These are phyloP conservation scores for Epichloe gansuensis DNA, from an alignment of 2,329 filamentous ascomycete species.

Conservation along the genomic window DNA sequence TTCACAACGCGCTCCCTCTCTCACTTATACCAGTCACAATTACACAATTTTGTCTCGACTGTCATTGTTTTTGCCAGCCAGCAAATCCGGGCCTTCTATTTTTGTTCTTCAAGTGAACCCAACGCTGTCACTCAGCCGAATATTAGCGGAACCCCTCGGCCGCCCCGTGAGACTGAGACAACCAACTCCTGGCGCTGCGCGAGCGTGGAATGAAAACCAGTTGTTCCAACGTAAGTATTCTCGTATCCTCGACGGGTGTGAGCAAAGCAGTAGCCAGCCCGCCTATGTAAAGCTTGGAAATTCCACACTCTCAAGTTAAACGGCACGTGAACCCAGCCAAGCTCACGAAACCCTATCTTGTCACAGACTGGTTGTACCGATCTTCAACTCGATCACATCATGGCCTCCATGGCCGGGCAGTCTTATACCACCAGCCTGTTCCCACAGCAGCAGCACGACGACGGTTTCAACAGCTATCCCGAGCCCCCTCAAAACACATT, in stretches of 20 bases:
- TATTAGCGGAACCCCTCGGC: not conserved
- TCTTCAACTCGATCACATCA: not conserved
- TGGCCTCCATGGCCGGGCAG: constrained; percentile 3
- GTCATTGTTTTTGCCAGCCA: not conserved
- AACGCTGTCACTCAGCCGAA: not conserved
- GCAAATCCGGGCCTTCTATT: not conserved
- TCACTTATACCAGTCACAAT: not conserved
- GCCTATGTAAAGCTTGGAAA: not conserved
- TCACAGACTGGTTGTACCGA: not conserved
- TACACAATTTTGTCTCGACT: not conserved
- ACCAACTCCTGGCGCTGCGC: not conserved
- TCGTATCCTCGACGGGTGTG: not conserved
- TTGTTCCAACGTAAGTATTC: not conserved
- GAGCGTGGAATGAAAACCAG: not conserved
- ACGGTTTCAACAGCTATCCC: constrained; percentile 33
- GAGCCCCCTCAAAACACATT: constrained; percentile 28
- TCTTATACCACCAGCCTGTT: constrained; percentile 1
- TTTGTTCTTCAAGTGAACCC: not conserved
- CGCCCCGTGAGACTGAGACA: not conserved
- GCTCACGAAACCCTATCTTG: not conserved
- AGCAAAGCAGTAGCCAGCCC: too few relatives aligned
- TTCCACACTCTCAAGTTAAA: not conserved
- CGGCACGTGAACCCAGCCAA: not conserved
- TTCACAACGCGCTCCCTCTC: not conserved
- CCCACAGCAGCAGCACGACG: constrained; percentile 16